Evolutionary conservation across 2,329 filamentous ascomycete genomes (phyloP), one percentile per base, ranked within the genome.

Genomic region (Seiridium cupressi): DNA sequence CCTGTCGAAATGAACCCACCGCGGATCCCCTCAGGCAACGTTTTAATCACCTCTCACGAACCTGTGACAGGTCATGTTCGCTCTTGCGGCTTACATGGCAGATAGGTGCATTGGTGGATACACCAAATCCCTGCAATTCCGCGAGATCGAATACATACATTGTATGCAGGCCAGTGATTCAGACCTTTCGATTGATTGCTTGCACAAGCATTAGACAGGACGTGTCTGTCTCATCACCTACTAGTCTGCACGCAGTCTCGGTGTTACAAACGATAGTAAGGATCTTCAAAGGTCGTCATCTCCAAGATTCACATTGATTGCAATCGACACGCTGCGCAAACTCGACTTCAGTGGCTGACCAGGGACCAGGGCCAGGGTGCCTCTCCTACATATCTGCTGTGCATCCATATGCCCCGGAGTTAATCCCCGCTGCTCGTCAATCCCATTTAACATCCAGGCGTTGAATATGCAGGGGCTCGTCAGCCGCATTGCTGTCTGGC

Each of bases 241-340:
- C 35, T 35, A 54, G 18, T 26, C 8, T 31, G 38, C 18, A 11
- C 32, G 38, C 18, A 32, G 31, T 36, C 38, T 55, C 53, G 53
- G 53, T 55, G 13, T 38, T 55, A 38, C 53, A 38, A 18, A 31
- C 44, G 40, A 18, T 42, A 42, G 18, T 53, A 53, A 34, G 44
- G 44, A 46, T 46, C 44, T 57, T 44, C 54, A 35, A 26, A 36
- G 35, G 46, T 36, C 42, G 31, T 57, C 54, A 44, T 31, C 31
- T 36, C 44, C 53, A 55, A 26, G 53, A 42, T 55, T 55, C 53
- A 44, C 18, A 55, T 55, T 55, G 53, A 55, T 55, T 55, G 53
- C 26, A 38, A 26, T 11, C 53, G 32, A 38, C n/a, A 42, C 53
- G 26, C 11, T 26, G 40, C 18, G 53, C 9, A 40, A 26, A 44